Evolutionary conservation across 352 stramenopile genomes (phyloP), one percentile per base, ranked within the genome.

Genomic region (Globisporangium alternatum): DNA sequence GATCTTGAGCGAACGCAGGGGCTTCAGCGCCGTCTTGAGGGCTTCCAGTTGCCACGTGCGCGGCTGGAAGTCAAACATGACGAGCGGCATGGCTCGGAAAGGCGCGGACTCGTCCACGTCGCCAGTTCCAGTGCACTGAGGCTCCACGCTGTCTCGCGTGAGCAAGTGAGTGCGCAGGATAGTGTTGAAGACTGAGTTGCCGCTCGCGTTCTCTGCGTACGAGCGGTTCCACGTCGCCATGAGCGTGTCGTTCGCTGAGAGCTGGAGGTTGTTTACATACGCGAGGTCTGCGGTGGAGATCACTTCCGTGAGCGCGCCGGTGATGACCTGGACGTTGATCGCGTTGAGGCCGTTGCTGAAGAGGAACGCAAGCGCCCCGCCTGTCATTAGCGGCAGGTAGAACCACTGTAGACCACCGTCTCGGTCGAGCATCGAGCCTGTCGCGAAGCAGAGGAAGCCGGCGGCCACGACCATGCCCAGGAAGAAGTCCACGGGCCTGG

Each of bases 51-150:
- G 68, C 59, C 64, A 74, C 37, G 44, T 2, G 17, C 43, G 59
- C 2, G 58, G 65, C 15, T 19, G 25, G 31, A 71, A 74, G 7
- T 43, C 68, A 19, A 74, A 74, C 30, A 30, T 33, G 7, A 65
- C 62, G 31, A 31, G 7, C 1, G 54, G 45, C 30, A 51, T 9
- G 19, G 19, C 17, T 5, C 8, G 6, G 51, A 19, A 37, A 8
- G 37, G n/a, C 15, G 22, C 15, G 21, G 44, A 22, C 9, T 48
- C 21, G 15, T 43, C 37, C 2, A 33, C 37, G 9, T 41, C 10
- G 8, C 43, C 21, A 3, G n/a, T 45, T 25, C 30, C 66, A 9
- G 17, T 25, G 13, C 52, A 60, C n/a, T 21, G 37, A 6, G 39
- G 19, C 5, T 13, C n/a, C 9, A 47, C 0, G 7, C 22, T 21